These are phyloP conservation scores for Cercis canadensis DNA, from an alignment of 306 rosid species.

Conservation along the genomic window DNA sequence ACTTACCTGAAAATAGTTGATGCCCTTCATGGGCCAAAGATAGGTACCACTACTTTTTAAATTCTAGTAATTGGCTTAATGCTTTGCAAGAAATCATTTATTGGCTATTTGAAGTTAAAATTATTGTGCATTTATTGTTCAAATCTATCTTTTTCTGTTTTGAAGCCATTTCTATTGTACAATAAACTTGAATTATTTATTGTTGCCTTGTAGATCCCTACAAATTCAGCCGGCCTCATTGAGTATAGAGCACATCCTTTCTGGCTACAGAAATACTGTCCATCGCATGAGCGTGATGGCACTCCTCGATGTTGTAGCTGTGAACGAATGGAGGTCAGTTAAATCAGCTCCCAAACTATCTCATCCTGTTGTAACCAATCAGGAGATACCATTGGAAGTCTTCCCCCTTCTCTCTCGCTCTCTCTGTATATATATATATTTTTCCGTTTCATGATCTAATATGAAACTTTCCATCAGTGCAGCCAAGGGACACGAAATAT, in stretches of 20 bases:
- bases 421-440: not conserved
- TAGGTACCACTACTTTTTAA: not conserved
- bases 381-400: constrained; percentile 10
- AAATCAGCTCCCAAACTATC: constrained; percentile 17
- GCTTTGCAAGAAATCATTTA: not conserved
- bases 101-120: not conserved
- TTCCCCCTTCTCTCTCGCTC: not conserved
- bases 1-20: not conserved
- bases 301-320: constrained; percentile 99
- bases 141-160: not conserved
- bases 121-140: not conserved
- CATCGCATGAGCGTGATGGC: constrained; percentile 89
- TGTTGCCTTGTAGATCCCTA: constrained; percentile 72
- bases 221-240: constrained; percentile 85
- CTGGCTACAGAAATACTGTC: constrained; percentile 93
- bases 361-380: not conserved
- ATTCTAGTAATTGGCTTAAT: constrained; percentile 9
- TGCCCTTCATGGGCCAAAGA: constrained; percentile 15
- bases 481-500: constrained; percentile 83
- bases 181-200: constrained; percentile 15
- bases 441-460: constrained; percentile 26
- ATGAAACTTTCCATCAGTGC: constrained; percentile 55
- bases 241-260: constrained; percentile 98
- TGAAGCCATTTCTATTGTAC: constrained; percentile 8
- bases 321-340: constrained; percentile 98